Base-by-base conservation (phyloP, 345 rosid species). In the Hypericum androsaemum region DNA sequence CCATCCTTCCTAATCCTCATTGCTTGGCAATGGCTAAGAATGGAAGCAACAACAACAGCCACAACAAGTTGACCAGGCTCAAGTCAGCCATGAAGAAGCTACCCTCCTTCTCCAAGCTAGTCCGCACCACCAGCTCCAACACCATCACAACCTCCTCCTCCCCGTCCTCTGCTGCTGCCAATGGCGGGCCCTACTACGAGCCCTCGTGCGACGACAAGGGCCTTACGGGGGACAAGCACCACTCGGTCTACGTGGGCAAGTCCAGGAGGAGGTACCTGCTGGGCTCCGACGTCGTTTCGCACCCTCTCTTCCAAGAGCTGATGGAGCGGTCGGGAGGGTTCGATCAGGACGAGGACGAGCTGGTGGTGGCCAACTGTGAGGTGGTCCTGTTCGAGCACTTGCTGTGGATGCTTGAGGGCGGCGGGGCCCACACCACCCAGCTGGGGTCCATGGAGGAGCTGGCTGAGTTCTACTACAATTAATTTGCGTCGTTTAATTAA, bases 311-410 rank as follows among this genome's bases (percentile, higher is more conserved):
- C 32, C 94, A 76, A 57, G 84, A 83, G 64, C 67, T 87, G 61
- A 65, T 87, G 8, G 88, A 74, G 14, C 69, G 88, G 64, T 81
- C 94, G 5, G 60, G 69, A 11, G 72, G 71, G 58, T 54, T 28
- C 12, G 59, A 16, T 5, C 60, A 32, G 2, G 57, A 14, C 0
- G 70, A 60, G 7, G 67, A 69, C 0, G 75, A 54, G 8, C 75
- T 60, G 41, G 73, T 76, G 11, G 83, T 78, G 54, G 88, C 80
- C 40, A 66, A 83, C 56, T 87, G 96, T 60, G 98, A 88, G 67
- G 96, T 87, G 41, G 96, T 92, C 47, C 64, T 92, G 75, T 92
- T 92, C 44, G 96, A 87, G 57, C 98, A 92, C 56, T 71, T 92
- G 79, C 54, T 92, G 67, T 92, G 98, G 96, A 87, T 92, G 95